These are phyloP conservation scores for Diplocarpon mali DNA, from an alignment of 2,329 filamentous ascomycete species.

Conservation along the genomic window DNA sequence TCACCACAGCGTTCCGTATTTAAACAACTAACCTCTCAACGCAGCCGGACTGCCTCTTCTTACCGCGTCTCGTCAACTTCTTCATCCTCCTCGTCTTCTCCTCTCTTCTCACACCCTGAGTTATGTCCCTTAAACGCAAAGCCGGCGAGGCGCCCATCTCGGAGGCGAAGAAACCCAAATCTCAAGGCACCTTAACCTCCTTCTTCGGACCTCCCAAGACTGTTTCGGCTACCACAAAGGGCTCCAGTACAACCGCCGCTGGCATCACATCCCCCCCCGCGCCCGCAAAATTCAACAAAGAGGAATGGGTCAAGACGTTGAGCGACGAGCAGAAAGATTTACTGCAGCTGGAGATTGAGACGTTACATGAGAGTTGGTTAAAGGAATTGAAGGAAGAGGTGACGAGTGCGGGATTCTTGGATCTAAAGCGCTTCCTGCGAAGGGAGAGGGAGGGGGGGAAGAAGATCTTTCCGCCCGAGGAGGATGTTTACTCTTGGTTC, in stretches of 20 bases:
- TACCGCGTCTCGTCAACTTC: constrained; percentile 3
- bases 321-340: constrained; percentile 72
- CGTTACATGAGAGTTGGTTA: constrained; percentile 85
- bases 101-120: constrained; percentile 1
- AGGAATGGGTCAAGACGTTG: constrained; percentile 74
- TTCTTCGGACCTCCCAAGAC: constrained; percentile 63
- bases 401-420: constrained; percentile 65
- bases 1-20: background rate
- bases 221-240: constrained; percentile 31
- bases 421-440: constrained; percentile 78
- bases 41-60: constrained; percentile 16
- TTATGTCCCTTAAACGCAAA: constrained; percentile 54
- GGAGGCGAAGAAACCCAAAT: constrained; percentile 60
- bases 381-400: constrained; percentile 81
- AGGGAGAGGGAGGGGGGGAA: constrained; percentile 61
- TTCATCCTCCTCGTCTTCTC: background rate
- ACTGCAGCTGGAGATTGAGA: constrained; percentile 82
- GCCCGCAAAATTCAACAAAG: constrained; percentile 67
- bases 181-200: constrained; percentile 70
- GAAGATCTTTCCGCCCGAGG: constrained; percentile 75
- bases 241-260: constrained; percentile 27
- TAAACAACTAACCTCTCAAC: too few species aligned
- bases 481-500: constrained; percentile 93
- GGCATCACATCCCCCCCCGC: constrained; percentile 15
- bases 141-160: constrained; percentile 36